Percentiles rank a stretch among this genome's conserved stretches.
Evolutionary conservation across 139 green algal species (phyloP).

Genomic region (Chlorella sp.): DNA sequence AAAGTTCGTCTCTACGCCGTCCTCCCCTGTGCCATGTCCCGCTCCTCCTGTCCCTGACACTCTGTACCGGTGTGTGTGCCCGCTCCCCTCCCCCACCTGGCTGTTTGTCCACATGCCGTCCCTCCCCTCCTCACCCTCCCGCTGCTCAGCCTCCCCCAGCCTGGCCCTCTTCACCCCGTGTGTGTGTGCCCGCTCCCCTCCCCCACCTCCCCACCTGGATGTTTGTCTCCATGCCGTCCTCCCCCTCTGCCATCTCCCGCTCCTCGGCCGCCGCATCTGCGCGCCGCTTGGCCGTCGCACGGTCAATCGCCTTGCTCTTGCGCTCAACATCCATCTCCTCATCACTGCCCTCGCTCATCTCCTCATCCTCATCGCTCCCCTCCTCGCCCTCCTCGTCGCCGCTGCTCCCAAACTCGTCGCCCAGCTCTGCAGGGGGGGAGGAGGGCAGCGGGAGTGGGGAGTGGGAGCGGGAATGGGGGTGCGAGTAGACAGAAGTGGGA

Average conservation of each 20-base stretch:
- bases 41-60: neutral
- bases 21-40: neutral
- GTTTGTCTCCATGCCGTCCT: conserved; percentile 70
- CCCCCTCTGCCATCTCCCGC: conserved; percentile 54
- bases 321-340: conserved; percentile 64
- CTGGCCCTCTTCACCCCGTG: too few relatives aligned
- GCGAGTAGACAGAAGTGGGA: too few relatives aligned
- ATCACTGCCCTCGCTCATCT: conserved; percentile 16
- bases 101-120: conserved; percentile 74
- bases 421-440: neutral
- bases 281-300: conserved; percentile 48
- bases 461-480: neutral
- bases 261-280: conserved; percentile 67
- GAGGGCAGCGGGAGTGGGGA: neutral
- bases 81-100: conserved; percentile 25
- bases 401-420: conserved; percentile 38
- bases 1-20: too few relatives aligned
- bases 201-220: conserved; percentile 50
- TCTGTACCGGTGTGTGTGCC: neutral
- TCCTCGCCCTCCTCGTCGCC: conserved; percentile 5
- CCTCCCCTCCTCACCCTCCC: conserved; percentile 53
- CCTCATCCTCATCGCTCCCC: conserved; percentile 9
- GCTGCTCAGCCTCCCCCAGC: conserved; percentile 65
- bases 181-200: neutral
- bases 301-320: conserved; percentile 60